Conservation (phyloP, 2,329 filamentous ascomycete genomes). For the Phialophora chinensis region DNA sequence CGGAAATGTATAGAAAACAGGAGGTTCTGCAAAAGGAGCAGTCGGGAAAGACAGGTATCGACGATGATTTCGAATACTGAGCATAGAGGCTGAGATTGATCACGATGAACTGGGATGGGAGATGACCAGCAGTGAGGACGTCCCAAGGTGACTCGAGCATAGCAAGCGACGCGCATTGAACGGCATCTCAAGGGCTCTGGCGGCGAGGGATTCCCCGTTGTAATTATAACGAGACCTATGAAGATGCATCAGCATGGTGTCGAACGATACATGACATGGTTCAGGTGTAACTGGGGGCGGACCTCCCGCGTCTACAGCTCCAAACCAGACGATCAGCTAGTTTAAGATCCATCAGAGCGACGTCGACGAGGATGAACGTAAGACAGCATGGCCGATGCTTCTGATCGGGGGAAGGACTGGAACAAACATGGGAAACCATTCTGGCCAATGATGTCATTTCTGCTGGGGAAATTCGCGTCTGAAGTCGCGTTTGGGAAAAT, state of each 20-base stretch:
- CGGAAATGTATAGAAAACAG: conserved; percentile 96
- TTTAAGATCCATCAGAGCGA: not conserved
- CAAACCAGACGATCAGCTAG: not conserved
- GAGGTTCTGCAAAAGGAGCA: conserved; percentile 86
- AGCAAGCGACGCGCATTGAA: not conserved
- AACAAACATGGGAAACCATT: not conserved
- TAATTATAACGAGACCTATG: not conserved
- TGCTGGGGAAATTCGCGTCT: conserved; percentile 1
- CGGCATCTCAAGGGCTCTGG: not conserved
- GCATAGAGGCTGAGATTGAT: not conserved
- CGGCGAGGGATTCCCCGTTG: no score
- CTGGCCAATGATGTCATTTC: not conserved
- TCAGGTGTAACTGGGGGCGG: not conserved
- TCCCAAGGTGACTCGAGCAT: not conserved
- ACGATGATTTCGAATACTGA: conserved; percentile 97
- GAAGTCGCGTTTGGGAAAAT: not conserved
- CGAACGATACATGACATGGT: not conserved
- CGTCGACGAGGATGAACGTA: not conserved
- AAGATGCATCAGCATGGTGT: not conserved
- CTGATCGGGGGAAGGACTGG: not conserved
- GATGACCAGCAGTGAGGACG: not conserved
- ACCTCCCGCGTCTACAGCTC: not conserved
- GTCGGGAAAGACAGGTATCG: conserved; percentile 80
- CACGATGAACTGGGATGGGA: not conserved
- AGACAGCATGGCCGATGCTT: not conserved